Evolutionary conservation across 2,329 filamentous ascomycete species (phyloP), one percentile per base, ranked within the genome.

Genomic region (Fusarium sororula): DNA sequence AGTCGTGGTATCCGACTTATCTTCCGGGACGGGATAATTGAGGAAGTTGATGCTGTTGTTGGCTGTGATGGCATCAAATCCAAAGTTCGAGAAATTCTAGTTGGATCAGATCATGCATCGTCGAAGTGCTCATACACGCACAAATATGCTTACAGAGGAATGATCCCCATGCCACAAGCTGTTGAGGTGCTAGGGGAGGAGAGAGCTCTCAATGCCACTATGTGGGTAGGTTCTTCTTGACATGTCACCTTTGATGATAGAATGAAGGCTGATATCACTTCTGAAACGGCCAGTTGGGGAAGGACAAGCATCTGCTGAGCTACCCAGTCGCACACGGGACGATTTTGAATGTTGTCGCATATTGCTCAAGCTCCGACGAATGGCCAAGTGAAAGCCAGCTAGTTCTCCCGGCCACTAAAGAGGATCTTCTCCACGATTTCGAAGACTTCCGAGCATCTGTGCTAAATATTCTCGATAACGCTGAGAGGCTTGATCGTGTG

Each of bases 271-370:
- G 6, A 24, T 17, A 0, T 42, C 22, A 15, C 22, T 42, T 24
- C 1, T 6, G 22, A 42, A 24, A 42, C 7, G 0, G 1, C 0
- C 5, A 45, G 42, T 1, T 45, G 11, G 24, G 42, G 7, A 45
- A 45, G 17, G 24, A 26, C 7, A 45, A 45, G 42, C 17, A 45
- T 26, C 11, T 45, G 5, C 7, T 45, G 11, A 26, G 42, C 24
- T 45, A 45, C 18, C 24, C 42, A 6, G 42, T 45, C 11, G 42
- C 42, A 3, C 42, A 26, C 17, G 42, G 24, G n/a, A 45, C 7
- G 5, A 26, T 20, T 1, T 13, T 45, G 7, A 45, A 45, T 13
- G 44, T 26, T 14, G 44, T 45, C 7, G 44, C 24, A 14, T 47
- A 47, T 47, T 47, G 44, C 10, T 47, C 44, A 26, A 26, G 44